These are phyloP conservation scores for Fragaria iinumae DNA, from an alignment of 306 rosid species.

Conservation along the genomic window DNA sequence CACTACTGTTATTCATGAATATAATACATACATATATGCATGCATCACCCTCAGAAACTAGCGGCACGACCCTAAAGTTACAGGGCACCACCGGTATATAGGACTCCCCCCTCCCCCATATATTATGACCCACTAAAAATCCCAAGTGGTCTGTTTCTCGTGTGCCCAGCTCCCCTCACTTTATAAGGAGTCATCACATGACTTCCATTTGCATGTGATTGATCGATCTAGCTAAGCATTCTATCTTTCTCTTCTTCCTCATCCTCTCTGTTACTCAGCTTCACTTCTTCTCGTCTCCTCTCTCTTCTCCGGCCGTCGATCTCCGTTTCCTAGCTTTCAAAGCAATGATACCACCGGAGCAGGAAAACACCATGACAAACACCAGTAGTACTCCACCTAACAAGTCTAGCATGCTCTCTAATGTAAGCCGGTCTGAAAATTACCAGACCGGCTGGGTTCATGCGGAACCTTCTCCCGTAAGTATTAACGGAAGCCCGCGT, in stretches of 20 bases:
- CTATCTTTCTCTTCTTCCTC: background rate
- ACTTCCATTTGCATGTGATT: slow-evolving; percentile 13
- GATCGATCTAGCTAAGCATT: background rate
- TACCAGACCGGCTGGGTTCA: slow-evolving; percentile 40
- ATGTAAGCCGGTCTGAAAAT: slow-evolving; percentile 30
- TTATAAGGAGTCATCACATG: slow-evolving; percentile 14
- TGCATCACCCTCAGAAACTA: background rate
- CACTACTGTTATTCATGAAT: background rate
- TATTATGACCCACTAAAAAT: slow-evolving; percentile 6
- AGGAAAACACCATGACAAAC: slow-evolving; percentile 43
- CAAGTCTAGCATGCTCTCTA: slow-evolving; percentile 26
- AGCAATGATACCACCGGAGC: slow-evolving; percentile 80
- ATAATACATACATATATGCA: background rate
- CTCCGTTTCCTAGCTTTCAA: background rate
- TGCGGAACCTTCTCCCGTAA: slow-evolving; percentile 35
- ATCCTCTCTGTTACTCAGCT: background rate
- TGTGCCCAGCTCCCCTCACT: background rate
- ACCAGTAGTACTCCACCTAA: slow-evolving; percentile 22
- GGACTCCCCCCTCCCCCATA: background rate
- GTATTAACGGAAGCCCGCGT: slow-evolving; percentile 19
- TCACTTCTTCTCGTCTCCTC: background rate
- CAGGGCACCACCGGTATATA: background rate
- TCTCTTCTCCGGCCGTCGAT: background rate
- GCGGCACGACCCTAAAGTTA: background rate
- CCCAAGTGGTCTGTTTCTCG: slow-evolving; percentile 10